These are phyloP conservation scores for Gossypium schwendimanii DNA, from an alignment of 441 rosid species.

Conservation along the genomic window DNA sequence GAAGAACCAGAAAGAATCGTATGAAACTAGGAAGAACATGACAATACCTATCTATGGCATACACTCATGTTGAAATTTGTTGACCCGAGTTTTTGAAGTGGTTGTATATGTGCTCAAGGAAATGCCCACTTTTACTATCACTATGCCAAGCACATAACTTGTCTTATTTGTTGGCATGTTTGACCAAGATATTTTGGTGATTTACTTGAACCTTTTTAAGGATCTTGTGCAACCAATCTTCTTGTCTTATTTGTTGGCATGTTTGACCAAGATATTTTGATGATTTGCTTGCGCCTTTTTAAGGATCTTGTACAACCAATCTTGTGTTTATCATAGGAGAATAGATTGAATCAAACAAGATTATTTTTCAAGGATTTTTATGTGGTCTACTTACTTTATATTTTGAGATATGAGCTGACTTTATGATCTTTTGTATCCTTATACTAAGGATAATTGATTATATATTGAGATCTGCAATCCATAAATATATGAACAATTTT, in stretches of 20 bases:
- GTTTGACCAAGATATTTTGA: not conserved
- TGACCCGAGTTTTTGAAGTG: not conserved
- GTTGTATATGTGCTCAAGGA: not conserved
- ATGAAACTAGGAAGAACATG: not conserved
- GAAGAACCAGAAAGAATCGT: not conserved
- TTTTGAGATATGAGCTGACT: not conserved
- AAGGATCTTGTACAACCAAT: not conserved
- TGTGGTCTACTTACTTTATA: not conserved
- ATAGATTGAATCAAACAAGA: not conserved
- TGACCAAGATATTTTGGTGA: not conserved
- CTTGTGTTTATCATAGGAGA: not conserved
- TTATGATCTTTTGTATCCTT: not conserved
- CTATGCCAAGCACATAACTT: not conserved
- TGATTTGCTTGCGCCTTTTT: not conserved
- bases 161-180: not conserved
- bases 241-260: not conserved
- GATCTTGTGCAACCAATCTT: not conserved
- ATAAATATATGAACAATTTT: no score
- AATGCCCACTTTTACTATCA: not conserved
- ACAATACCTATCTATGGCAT: not conserved
- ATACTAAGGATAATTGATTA: no score
- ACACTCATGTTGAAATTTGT: not conserved
- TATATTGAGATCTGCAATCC: no score
- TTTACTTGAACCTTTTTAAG: not conserved
- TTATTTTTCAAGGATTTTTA: no score